Evolutionary conservation across 371 early-diverging fungal species (phyloP).

Genomic region (Blastocladiella emersonii): DNA sequence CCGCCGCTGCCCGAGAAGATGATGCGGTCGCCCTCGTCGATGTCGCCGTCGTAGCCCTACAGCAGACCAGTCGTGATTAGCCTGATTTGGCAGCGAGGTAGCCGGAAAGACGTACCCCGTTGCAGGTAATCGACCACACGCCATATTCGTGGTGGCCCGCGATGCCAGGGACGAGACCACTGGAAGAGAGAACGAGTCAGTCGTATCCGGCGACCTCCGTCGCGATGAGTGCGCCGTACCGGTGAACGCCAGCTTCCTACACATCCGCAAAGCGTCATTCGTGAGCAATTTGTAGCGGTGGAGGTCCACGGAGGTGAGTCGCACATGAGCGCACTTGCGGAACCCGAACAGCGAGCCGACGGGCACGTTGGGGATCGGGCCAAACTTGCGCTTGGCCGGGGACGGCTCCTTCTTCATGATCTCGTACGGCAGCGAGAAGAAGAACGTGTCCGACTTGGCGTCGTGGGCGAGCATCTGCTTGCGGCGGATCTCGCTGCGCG

Average conservation of each 20-base stretch:
- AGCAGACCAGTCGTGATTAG: neutral
- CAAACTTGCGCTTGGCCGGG: neutral
- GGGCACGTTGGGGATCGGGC: neutral
- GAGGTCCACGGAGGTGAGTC: too few relatives aligned
- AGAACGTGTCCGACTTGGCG: too few relatives aligned
- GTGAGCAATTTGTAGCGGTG: too few relatives aligned
- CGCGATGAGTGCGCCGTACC: too few relatives aligned
- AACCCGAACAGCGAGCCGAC: neutral
- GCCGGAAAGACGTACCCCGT: constrained; percentile 11
- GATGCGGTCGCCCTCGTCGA: constrained; percentile 19
- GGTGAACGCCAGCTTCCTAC: too few relatives aligned
- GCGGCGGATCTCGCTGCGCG: too few relatives aligned
- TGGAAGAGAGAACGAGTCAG: too few relatives aligned
- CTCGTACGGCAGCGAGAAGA: too few relatives aligned
- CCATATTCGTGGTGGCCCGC: constrained; percentile 11
- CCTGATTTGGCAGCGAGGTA: neutral
- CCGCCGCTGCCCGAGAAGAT: constrained; percentile 20
- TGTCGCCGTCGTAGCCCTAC: constrained; percentile 23
- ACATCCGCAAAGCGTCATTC: too few relatives aligned
- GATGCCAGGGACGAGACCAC: constrained; percentile 16
- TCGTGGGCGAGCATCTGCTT: too few relatives aligned
- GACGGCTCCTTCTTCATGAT: too few relatives aligned
- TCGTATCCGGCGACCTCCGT: too few relatives aligned
- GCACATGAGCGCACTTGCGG: neutral
- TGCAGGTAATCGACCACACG: constrained; percentile 16